A percentile compares a stretch with the other conserved stretches of the same genome.
Evolutionary conservation across 2,329 filamentous ascomycete species (phyloP).

Genomic region (Verticillium nonalfalfae): DNA sequence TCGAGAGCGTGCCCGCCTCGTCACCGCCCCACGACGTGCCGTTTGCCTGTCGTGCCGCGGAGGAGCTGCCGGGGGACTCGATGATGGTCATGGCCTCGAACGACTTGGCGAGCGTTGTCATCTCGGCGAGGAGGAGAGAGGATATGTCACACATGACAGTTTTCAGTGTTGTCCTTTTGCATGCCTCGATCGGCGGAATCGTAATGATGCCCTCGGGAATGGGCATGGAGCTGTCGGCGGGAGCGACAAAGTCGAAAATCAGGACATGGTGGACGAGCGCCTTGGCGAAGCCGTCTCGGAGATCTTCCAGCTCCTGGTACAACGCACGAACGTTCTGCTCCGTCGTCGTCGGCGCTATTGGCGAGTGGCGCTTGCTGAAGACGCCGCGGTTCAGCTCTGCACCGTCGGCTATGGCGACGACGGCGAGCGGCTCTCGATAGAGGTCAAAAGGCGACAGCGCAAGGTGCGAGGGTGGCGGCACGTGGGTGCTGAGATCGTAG

Average conservation of each 20-base stretch:
- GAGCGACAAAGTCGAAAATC: slow-evolving; percentile 65
- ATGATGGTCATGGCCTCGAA: slow-evolving; percentile 69
- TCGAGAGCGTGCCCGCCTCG: slow-evolving; percentile 28
- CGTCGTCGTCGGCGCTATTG: slow-evolving; percentile 40
- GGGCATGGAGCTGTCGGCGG: slow-evolving; percentile 40
- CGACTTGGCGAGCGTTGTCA: slow-evolving; percentile 67
- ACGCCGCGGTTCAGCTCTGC: slow-evolving; percentile 53
- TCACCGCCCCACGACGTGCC: slow-evolving; percentile 33
- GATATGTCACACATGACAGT: slow-evolving; percentile 76
- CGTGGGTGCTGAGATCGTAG: slow-evolving; percentile 78
- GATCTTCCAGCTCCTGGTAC: slow-evolving; percentile 61
- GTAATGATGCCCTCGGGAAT: slow-evolving; percentile 63
- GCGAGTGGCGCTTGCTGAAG: slow-evolving; percentile 49
- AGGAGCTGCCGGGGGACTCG: slow-evolving; percentile 62
- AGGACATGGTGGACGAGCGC: slow-evolving; percentile 73
- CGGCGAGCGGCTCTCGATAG: slow-evolving; percentile 74
- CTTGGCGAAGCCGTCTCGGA: slow-evolving; percentile 68
- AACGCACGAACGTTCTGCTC: slow-evolving; percentile 54
- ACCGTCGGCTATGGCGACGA: slow-evolving; percentile 83
- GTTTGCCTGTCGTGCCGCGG: slow-evolving; percentile 30
- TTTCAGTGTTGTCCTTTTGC: slow-evolving; percentile 73
- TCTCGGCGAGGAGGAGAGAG: slow-evolving; percentile 65
- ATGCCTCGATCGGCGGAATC: slow-evolving; percentile 62
- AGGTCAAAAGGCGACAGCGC: slow-evolving; percentile 84
- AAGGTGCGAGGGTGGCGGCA: slow-evolving; percentile 72